These are phyloP conservation scores for Chrysosphaeria jannelii DNA, from an alignment of 2,329 filamentous ascomycete genomes.

Conservation along the genomic window DNA sequence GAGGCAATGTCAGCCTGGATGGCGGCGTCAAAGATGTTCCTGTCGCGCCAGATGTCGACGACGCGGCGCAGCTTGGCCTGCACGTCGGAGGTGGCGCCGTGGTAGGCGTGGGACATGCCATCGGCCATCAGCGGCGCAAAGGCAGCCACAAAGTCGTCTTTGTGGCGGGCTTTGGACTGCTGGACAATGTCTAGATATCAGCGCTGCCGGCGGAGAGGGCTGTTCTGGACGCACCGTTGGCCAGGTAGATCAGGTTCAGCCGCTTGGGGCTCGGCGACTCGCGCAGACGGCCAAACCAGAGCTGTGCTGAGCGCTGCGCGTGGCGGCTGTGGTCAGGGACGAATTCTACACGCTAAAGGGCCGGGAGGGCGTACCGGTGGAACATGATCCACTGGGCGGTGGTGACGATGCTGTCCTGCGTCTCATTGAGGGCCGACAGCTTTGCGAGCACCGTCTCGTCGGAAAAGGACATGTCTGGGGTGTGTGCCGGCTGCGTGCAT, in stretches of 20 bases:
- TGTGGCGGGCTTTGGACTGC: constrained; percentile 75
- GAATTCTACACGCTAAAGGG: background rate
- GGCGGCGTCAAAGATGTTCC: constrained; percentile 51
- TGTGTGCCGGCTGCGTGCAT: no score
- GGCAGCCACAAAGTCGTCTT: constrained; percentile 73
- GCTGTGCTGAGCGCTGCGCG: constrained; percentile 66
- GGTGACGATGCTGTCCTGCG: constrained; percentile 84
- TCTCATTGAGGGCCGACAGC: constrained; percentile 84
- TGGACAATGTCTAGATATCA: constrained; percentile 61
- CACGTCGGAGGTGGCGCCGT: constrained; percentile 57
- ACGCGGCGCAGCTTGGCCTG: constrained; percentile 71
- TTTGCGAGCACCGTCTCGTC: constrained; percentile 89
- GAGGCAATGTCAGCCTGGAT: constrained; percentile 60
- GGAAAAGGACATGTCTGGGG: constrained; percentile 89
- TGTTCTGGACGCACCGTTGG: constrained; percentile 44
- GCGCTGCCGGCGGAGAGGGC: no score
- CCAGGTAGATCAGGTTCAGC: constrained; percentile 75
- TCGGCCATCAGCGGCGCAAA: constrained; percentile 83
- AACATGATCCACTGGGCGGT: constrained; percentile 99
- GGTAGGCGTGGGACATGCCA: constrained; percentile 71
- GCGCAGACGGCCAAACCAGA: constrained; percentile 75
- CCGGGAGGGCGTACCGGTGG: constrained; percentile 37
- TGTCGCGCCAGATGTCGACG: constrained; percentile 77
- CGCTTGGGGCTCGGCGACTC: constrained; percentile 66
- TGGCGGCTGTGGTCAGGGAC: constrained; percentile 31